phyloP scores from a whole-genome alignment of 805 yeast species.

The Kodamaea jinghongensis region DNA sequence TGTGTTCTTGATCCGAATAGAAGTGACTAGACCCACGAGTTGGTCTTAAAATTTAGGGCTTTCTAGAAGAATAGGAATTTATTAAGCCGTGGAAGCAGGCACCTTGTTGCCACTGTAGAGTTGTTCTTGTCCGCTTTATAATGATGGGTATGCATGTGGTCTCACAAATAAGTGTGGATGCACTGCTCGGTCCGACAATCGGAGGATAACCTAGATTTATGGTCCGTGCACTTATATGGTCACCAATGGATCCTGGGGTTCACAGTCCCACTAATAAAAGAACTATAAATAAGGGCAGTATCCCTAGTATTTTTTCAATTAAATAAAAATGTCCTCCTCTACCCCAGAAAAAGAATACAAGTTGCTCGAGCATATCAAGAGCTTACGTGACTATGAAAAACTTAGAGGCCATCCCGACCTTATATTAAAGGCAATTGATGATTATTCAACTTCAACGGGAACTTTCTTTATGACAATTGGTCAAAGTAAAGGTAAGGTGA shows the following conservation, averaged over 20 bases:
- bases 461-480: conserved; percentile 32
- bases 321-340: neutral
- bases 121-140: too few relatives aligned
- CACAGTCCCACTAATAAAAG: neutral
- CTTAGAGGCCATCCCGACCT: conserved; percentile 30
- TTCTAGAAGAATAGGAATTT: too few relatives aligned
- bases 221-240: neutral
- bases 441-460: conserved; percentile 15
- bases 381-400: conserved; percentile 22
- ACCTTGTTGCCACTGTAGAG: too few relatives aligned
- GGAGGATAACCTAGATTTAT: neutral
- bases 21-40: too few relatives aligned
- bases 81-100: too few relatives aligned
- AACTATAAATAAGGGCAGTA: neutral
- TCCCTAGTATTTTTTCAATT: neutral
- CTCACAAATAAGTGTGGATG: too few relatives aligned
- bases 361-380: conserved; percentile 22
- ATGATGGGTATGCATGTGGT: too few relatives aligned
- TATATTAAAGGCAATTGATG: conserved; percentile 31
- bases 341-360: conserved; percentile 23
- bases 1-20: too few relatives aligned
- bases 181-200: too few relatives aligned
- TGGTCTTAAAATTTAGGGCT: too few relatives aligned
- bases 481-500: conserved; percentile 25
- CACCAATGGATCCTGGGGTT: too few relatives aligned